A percentile compares a stretch with the other conserved stretches of the same genome.
phyloP scores from a whole-genome alignment of 306 rosid genomes.

The Glycine latifolia region DNA sequence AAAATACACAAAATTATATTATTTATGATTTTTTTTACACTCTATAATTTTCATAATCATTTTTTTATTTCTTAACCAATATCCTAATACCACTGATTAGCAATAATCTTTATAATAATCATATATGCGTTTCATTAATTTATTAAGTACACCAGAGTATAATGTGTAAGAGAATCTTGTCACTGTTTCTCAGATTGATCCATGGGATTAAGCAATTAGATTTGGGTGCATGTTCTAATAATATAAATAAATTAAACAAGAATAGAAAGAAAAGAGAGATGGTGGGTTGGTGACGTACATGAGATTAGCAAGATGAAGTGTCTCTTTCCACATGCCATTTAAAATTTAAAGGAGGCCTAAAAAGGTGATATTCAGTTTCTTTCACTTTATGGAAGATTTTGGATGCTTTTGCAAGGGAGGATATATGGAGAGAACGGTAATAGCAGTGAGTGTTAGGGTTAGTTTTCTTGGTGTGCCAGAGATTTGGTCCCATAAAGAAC shows the following conservation, averaged over 20 bases:
- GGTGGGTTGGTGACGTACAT: conserved; percentile 46
- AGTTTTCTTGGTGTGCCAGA: conserved; percentile 47
- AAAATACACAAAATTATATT: too few relatives aligned
- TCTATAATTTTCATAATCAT: too few relatives aligned
- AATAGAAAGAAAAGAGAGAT: conserved; percentile 40
- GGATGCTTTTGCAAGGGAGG: conserved; percentile 43
- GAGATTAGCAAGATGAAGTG: conserved; percentile 45
- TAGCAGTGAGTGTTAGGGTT: conserved; percentile 9
- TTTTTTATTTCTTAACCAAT: too few relatives aligned
- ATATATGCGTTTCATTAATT: not conserved
- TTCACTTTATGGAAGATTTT: conserved; percentile 69
- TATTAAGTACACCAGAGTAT: not conserved
- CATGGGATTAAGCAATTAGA: conserved; percentile 25
- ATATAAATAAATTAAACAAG: conserved; percentile 27
- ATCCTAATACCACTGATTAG: too few relatives aligned
- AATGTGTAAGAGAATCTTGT: conserved; percentile 41
- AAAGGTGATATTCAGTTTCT: conserved; percentile 68
- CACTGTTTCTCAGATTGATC: conserved; percentile 33
- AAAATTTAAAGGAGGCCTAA: conserved; percentile 53
- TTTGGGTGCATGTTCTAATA: conserved; percentile 20
- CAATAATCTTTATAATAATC: not conserved
- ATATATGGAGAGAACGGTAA: conserved; percentile 18
- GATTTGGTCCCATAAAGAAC: conserved; percentile 85
- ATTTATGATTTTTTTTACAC: too few relatives aligned
- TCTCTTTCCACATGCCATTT: conserved; percentile 56